Evolutionary conservation across 805 yeast species (phyloP).

Genomic region (Jamesozyma spencerorum): DNA sequence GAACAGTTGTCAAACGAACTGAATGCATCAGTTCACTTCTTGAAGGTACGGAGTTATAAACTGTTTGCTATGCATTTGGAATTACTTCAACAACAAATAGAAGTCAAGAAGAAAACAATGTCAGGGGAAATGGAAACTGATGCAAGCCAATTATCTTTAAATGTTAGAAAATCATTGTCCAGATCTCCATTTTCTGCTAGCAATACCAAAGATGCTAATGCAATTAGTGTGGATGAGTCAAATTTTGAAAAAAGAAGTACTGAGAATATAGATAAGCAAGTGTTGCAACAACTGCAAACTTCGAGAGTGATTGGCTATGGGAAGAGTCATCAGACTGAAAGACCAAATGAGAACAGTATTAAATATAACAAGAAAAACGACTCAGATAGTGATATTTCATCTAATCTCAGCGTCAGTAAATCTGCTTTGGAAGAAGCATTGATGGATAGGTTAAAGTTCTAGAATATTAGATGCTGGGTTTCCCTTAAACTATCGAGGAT

Average conservation of each 20-base stretch:
- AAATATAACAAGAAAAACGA: conserved; percentile 1
- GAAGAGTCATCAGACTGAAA: conserved; percentile 3
- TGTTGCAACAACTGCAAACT: conserved; percentile 19
- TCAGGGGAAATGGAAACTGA: background rate
- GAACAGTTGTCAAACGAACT: conserved; percentile 27
- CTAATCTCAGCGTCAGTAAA: conserved; percentile 32
- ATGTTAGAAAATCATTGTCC: background rate
- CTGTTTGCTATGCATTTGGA: conserved; percentile 22
- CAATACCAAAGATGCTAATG: background rate
- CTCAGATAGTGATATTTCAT: conserved; percentile 29
- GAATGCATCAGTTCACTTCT: conserved; percentile 28
- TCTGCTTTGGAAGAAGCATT: conserved; percentile 37
- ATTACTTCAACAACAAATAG: conserved; percentile 20
- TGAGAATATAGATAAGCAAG: conserved; percentile 4
- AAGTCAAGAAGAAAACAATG: conserved; percentile 6
- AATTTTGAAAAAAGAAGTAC: background rate
- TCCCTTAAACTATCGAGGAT: too few relatives aligned
- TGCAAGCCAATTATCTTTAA: background rate
- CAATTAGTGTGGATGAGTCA: background rate
- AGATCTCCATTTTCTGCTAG: background rate
- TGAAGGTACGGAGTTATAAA: conserved; percentile 24
- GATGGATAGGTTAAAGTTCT: conserved; percentile 29
- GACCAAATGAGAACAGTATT: background rate
- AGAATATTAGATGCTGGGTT: conserved; percentile 27
- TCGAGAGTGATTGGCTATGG: conserved; percentile 18